Percentiles rank a stretch among this genome's conserved stretches.
These are phyloP conservation scores for Citrus unshiu DNA, from an alignment of 345 rosid species.

Conservation along the genomic window DNA sequence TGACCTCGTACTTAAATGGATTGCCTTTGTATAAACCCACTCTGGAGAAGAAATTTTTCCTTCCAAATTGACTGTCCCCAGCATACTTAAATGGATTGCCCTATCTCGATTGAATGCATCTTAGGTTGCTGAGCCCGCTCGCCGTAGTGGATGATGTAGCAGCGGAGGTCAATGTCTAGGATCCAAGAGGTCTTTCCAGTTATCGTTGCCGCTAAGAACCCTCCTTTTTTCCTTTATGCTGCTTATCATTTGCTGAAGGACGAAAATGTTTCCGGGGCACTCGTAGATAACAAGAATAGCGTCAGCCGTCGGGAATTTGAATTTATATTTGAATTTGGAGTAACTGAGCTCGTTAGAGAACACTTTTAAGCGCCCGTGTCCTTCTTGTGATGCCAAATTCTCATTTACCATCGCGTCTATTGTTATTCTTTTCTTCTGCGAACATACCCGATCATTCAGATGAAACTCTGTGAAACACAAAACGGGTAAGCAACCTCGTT, in stretches of 20 bases:
- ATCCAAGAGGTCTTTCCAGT: conserved; percentile 24
- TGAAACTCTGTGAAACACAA: background rate
- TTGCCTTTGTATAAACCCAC: conserved; percentile 8
- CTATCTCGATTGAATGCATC: conserved; percentile 38
- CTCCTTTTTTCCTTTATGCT: conserved; percentile 28
- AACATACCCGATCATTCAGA: background rate
- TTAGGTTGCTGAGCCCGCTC: conserved; percentile 42
- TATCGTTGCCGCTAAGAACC: conserved; percentile 22
- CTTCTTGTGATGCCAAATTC: background rate
- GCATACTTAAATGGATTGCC: conserved; percentile 14
- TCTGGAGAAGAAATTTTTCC: background rate
- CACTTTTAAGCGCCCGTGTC: background rate
- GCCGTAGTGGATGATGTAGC: conserved; percentile 27
- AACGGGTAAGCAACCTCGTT: background rate
- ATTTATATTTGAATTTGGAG: background rate
- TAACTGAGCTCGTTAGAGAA: too few species aligned
- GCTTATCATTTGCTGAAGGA: background rate
- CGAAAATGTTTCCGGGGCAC: background rate
- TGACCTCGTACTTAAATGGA: conserved; percentile 29
- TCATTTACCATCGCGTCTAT: background rate
- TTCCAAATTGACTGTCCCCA: conserved; percentile 27
- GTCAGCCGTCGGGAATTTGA: background rate
- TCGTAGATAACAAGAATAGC: background rate
- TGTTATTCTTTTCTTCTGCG: background rate
- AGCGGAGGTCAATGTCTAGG: conserved; percentile 34